Evolutionary conservation across 2,329 filamentous ascomycete genomes (phyloP).

Genomic region (Calonectria pseudoreteaudii): DNA sequence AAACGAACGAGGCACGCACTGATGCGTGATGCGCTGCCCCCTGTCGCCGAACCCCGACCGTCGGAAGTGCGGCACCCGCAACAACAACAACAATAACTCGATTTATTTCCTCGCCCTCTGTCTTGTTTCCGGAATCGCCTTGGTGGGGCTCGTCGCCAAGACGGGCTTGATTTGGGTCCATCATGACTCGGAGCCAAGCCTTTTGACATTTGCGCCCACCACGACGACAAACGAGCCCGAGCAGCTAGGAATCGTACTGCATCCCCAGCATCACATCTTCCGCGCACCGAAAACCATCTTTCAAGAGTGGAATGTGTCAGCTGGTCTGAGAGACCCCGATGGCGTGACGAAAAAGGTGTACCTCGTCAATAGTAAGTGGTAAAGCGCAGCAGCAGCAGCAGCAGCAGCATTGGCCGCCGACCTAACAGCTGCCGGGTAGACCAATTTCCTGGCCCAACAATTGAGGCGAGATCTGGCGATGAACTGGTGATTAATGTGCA

Average conservation of each 20-base stretch:
- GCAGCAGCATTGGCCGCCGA: too few relatives aligned
- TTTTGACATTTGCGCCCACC: background rate
- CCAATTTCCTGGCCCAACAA: constrained; percentile 76
- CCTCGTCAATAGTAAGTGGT: constrained; percentile 37
- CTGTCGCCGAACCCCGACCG: background rate
- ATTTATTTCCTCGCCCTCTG: background rate
- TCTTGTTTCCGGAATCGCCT: background rate
- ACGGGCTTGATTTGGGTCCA: background rate
- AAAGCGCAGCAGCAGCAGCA: too few relatives aligned
- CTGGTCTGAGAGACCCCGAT: background rate
- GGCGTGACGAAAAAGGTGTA: constrained; percentile 40
- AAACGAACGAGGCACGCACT: too few relatives aligned
- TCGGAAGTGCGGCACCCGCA: background rate
- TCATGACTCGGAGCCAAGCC: background rate
- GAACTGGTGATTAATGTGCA: constrained; percentile 74
- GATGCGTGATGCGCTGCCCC: background rate
- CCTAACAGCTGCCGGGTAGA: constrained; percentile 28
- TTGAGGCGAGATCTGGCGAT: constrained; percentile 79
- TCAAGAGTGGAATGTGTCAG: background rate
- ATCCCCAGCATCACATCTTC: background rate
- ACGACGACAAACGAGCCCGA: background rate
- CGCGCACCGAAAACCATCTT: background rate
- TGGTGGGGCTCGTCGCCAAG: background rate
- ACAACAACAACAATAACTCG: background rate
- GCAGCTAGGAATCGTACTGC: background rate